Evolutionary conservation across 2,329 filamentous ascomycete genomes (phyloP), one percentile per base, ranked within the genome.

Genomic region (Falciphora oryzae): DNA sequence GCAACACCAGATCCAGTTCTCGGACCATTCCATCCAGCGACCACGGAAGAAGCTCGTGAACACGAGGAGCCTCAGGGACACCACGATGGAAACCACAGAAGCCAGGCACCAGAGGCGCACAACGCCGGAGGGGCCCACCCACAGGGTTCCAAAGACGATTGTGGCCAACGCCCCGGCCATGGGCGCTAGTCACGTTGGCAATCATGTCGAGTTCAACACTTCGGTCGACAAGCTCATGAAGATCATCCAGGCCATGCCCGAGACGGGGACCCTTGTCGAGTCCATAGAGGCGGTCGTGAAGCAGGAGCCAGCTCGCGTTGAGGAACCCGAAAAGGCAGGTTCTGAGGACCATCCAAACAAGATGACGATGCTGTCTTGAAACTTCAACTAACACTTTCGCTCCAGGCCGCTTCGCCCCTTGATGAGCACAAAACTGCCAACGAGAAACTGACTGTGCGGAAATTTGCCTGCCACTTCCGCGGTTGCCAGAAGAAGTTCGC

Each of bases 151-250:
- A 38, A 80, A 79, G 72, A 77, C 74, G 14, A 78, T 80, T 65
- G 76, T 74, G 4, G 75, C 75, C 68, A 84, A 81, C 74, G 78
- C 78, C 68, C 76, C 79, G 13, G 8, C n/a, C n/a, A 77, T 81
- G 35, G 74, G 80, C 65, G 75, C 79, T 1, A 75, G 81, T 29
- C 79, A 84, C n/a, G 78, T 86, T 56, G 56, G 56, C n/a, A 57
- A 57, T n/a, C 56, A 57, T 18, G 38, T 44, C 38, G 82, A 85
- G 66, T 94, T 93, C 73, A 83, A 85, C n/a, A 97, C 93, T 0
- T 86, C 92, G 66, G 88, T 97, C 53, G 93, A 97, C 73, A 88
- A 87, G 57, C 78, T 98, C 57, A 96, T 97, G 92, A 92, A 89
- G 75, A 86, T 89, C 0, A 94, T 97, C 59, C 93, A 97, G 74